phyloP scores from a whole-genome alignment of 176 grass and related monocot species.

The bread wheat (Triticum aestivum) region IWGSC_CS_RefSeq_v2.1 NC_057810.1:82951111-82951610 shows the following conservation, averaged over 20 bases:
- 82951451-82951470: not conserved
- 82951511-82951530: conserved; percentile 25
- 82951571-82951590: not conserved
- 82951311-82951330: not conserved
- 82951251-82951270: not conserved
- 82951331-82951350: not conserved
- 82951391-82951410: not conserved
- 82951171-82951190: conserved; percentile 1
- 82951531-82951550: not conserved
- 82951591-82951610: conserved; percentile 12
- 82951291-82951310: conserved; percentile 10
- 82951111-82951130: conserved; percentile 1
- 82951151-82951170: conserved; percentile 23
- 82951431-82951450: not conserved
- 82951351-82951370: not conserved
- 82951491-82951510: not conserved
- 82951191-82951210: not conserved
- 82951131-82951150: conserved; percentile 20
- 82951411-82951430: not conserved
- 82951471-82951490: conserved; percentile 6
- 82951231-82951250: not conserved
- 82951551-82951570: not conserved
- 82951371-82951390: not conserved
- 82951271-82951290: not conserved
- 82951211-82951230: conserved; percentile 22